These are phyloP conservation scores for Daedalea quercina DNA, from an alignment of 768 basidiomycete genomes.

Conservation along the genomic window DNA sequence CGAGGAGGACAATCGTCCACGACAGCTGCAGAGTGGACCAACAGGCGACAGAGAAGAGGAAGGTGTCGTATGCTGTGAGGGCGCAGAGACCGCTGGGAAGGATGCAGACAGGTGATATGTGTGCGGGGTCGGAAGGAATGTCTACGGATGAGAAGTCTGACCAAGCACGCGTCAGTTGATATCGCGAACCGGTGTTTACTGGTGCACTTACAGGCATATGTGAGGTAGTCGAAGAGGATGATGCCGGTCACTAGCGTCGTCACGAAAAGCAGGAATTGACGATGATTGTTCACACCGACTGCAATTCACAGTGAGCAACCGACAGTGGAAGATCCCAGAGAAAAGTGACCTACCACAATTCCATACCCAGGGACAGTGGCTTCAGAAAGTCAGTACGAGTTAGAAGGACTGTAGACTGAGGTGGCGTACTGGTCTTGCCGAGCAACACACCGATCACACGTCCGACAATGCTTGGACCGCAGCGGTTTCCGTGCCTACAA, in stretches of 20 bases:
- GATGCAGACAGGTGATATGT: constrained; percentile 56
- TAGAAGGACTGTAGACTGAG: neutral
- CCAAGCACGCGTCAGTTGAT: neutral
- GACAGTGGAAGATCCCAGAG: neutral
- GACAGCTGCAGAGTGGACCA: constrained; percentile 95
- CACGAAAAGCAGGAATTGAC: constrained; percentile 94
- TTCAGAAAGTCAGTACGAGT: constrained; percentile 23
- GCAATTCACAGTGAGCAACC: constrained; percentile 5
- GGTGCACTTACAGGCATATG: constrained; percentile 68
- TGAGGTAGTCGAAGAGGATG: constrained; percentile 73
- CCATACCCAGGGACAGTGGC: constrained; percentile 99
- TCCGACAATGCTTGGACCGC: constrained; percentile 91
- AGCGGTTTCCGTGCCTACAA: constrained; percentile 78
- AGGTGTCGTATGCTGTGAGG: constrained; percentile 66
- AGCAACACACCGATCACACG: constrained; percentile 85
- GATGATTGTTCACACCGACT: constrained; percentile 93
- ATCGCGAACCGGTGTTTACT: neutral
- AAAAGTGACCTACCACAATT: constrained; percentile 68
- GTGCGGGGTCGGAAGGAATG: constrained; percentile 26
- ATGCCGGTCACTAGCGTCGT: constrained; percentile 79
- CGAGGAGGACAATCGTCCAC: constrained; percentile 87
- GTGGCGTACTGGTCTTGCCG: constrained; percentile 84
- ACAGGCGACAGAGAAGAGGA: constrained; percentile 71
- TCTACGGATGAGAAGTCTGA: constrained; percentile 50
- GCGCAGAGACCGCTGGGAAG: constrained; percentile 66